A percentile compares a stretch with the other conserved stretches of the same genome.
Evolutionary conservation across 1,284 basidiomycete species (phyloP).

Genomic region (Chalciporus piperatoides): DNA sequence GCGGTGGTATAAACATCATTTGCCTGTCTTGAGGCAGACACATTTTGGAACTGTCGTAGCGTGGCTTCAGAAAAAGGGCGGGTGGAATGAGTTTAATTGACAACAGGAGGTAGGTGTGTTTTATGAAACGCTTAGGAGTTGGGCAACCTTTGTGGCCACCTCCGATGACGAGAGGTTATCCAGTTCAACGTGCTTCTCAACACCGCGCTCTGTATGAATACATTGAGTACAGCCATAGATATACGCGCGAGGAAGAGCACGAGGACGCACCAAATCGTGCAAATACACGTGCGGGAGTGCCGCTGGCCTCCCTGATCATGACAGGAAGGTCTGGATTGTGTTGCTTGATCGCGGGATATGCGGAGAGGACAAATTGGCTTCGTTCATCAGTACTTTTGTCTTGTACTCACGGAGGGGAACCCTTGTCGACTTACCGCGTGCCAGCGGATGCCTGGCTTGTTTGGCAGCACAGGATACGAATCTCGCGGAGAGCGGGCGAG

Average conservation of each 20-base stretch:
- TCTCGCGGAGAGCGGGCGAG: slow-evolving; percentile 80
- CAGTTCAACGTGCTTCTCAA: slow-evolving; percentile 77
- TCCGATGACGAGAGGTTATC: slow-evolving; percentile 73
- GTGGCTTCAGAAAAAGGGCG: background rate
- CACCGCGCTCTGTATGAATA: slow-evolving; percentile 57
- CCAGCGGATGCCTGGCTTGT: slow-evolving; percentile 75
- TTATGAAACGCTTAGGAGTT: slow-evolving; percentile 45
- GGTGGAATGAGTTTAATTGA: slow-evolving; percentile 11
- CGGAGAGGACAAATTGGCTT: slow-evolving; percentile 81
- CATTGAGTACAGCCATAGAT: slow-evolving; percentile 15
- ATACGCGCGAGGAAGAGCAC: slow-evolving; percentile 8
- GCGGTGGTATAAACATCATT: background rate
- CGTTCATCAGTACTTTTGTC: slow-evolving; percentile 11
- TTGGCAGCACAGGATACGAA: slow-evolving; percentile 86
- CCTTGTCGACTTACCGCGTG: slow-evolving; percentile 58
- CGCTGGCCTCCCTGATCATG: slow-evolving; percentile 86
- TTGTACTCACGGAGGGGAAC: slow-evolving; percentile 25
- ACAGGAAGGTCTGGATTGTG: slow-evolving; percentile 89
- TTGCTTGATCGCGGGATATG: slow-evolving; percentile 81
- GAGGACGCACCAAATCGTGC: slow-evolving; percentile 81
- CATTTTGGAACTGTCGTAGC: background rate
- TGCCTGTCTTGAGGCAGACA: background rate
- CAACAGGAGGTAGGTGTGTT: slow-evolving; percentile 3
- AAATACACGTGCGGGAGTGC: slow-evolving; percentile 85
- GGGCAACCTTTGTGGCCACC: slow-evolving; percentile 65